Base-by-base conservation (phyloP, 225 moss, liverwort and hornwort species). In the Bryum argenteum region DNA sequence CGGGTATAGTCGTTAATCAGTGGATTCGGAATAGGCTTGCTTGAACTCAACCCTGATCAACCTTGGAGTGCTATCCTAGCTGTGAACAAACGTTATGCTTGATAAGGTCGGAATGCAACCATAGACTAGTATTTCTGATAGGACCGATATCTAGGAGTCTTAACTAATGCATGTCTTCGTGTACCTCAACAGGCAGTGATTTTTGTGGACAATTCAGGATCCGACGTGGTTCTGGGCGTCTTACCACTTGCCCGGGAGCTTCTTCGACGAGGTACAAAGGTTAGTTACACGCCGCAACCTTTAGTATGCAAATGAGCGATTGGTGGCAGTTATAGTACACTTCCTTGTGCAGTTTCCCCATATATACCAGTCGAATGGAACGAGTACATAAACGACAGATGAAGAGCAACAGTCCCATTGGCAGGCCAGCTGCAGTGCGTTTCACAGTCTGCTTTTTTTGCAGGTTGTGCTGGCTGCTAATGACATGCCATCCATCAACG, bases 161-260 rank as follows among this genome's bases (percentile, higher is more conserved):
- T 8, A 73, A 76, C 72, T 79, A 60, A 76, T 54, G 13, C n/a
- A 41, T 72, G 23, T 9, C 64, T 42, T 65, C 60, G 42, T 42
- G 72, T 65, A 66, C 22, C 50, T 61, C 51, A 56, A 63, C 88
- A 94, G 93, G 95, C 91, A 54, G 92, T 98, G 23, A 89, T 98
- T 45, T 94, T 98, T 77, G 94, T 94, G 63, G 97, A 98, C 73
- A 98, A 98, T 81, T 71, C 97, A 40, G 97, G 97, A 37, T 80
- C 94, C 53, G 97, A 98, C 81, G 82, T 98, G 61, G 75, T 98
- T 44, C 82, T 98, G 28, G 97, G 97, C 67, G 64, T 98, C 66
- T 73, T 98, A 66, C 94, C 97, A 20, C 87, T 98, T 79, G 90
- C 92, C 11, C 86, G 97, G 80, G 97, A 98, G 80, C 87, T 98